A percentile compares a stretch with the other conserved stretches of the same genome.
Conservation (phyloP, 331 rosid genomes). For the Telfairia occidentalis region DNA sequence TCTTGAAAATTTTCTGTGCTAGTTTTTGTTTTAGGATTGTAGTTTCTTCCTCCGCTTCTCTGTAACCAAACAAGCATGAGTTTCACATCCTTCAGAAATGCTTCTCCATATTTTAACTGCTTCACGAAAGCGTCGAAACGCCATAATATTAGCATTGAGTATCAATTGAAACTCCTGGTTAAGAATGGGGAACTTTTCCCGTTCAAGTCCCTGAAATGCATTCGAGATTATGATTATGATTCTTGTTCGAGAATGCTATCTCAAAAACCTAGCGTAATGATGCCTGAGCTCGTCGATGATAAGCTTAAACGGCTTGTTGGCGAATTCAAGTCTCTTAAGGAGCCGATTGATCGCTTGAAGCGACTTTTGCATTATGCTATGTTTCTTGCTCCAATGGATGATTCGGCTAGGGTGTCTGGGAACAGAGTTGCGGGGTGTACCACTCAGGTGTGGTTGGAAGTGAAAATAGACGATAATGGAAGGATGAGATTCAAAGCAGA, state of each 20-base stretch:
- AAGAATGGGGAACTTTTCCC: not conserved
- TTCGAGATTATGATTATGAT: not conserved
- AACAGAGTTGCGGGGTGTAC: constrained; percentile 54
- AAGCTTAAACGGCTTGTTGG: constrained; percentile 21
- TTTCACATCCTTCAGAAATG: constrained; percentile 10
- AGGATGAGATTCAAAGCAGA: constrained; percentile 56
- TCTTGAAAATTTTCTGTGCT: not conserved
- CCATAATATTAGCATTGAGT: not conserved
- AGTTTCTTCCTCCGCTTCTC: constrained; percentile 1
- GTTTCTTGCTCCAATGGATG: constrained; percentile 29
- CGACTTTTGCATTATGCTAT: constrained; percentile 52
- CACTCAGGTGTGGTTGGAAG: constrained; percentile 69
- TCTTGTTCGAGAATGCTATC: not conserved
- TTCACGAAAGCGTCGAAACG: not conserved
- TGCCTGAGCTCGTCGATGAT: constrained; percentile 12
- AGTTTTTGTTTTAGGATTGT: not conserved
- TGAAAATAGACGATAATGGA: constrained; percentile 32
- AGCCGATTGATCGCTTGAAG: constrained; percentile 66
- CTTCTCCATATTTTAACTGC: not conserved
- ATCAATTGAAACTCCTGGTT: constrained; percentile 4
- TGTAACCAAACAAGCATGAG: constrained; percentile 27
- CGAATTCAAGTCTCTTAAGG: constrained; percentile 43
- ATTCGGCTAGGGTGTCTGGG: constrained; percentile 25
- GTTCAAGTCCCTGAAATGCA: constrained; percentile 11
- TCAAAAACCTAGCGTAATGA: constrained; percentile 8